Percentiles rank a stretch among this genome's conserved stretches.
Conservation (phyloP, 2,329 filamentous ascomycete genomes). For the Calonectria multiphialidica region DNA sequence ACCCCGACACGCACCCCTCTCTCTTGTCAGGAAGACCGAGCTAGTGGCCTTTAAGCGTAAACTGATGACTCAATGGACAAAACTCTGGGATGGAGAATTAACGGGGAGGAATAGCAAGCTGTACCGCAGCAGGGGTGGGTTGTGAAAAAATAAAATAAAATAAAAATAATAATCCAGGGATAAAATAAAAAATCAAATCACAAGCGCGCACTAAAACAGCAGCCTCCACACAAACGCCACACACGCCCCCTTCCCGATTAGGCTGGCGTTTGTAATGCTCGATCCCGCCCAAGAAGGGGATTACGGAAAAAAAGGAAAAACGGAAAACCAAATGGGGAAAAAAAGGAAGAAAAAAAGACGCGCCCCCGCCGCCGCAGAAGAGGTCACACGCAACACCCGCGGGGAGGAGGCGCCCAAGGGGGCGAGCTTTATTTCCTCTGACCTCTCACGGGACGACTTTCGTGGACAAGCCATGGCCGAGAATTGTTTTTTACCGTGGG, state of each 20-base stretch:
- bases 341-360: neutral
- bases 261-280: conserved; percentile 8
- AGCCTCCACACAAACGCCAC: neutral
- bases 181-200: neutral
- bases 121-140: neutral
- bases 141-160: neutral
- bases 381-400: conserved; percentile 26
- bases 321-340: conserved; percentile 2
- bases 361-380: conserved; percentile 11
- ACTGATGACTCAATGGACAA: conserved; percentile 13
- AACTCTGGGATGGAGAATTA: neutral
- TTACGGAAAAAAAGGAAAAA: conserved; percentile 1
- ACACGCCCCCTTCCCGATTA: neutral
- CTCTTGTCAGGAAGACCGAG: neutral
- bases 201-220: conserved; percentile 1
- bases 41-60: conserved; percentile 12
- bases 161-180: neutral
- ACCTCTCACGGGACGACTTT: conserved; percentile 18
- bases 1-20: conserved; percentile 2
- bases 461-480: neutral
- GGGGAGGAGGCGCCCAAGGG: conserved; percentile 2
- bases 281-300: conserved; percentile 15
- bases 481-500: conserved; percentile 1
- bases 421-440: neutral
- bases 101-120: neutral